Evolutionary conservation across 1,284 basidiomycete species (phyloP).

Genomic region (Fomitiporia mediterranea): DNA sequence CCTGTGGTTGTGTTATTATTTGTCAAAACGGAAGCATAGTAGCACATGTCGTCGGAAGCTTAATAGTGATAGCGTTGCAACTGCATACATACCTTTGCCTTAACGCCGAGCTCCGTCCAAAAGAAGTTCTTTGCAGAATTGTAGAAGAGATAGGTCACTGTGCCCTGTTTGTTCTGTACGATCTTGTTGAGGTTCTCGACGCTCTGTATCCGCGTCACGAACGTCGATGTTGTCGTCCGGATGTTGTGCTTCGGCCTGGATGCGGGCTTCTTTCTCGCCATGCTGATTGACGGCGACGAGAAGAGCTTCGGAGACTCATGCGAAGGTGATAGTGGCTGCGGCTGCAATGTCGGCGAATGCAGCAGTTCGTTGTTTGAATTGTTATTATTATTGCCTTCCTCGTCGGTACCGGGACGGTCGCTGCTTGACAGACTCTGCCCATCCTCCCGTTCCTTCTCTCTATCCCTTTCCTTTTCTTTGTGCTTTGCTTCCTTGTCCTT

Average conservation of each 20-base stretch:
- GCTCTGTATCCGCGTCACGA: constrained; percentile 81
- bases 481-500: constrained; percentile 54
- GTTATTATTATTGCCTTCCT: too few relatives aligned
- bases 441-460: constrained; percentile 42
- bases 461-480: constrained; percentile 38
- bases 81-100: constrained; percentile 60
- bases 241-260: constrained; percentile 84
- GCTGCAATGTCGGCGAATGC: constrained; percentile 30
- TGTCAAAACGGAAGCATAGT: background rate
- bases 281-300: constrained; percentile 33
- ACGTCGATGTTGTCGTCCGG: constrained; percentile 82
- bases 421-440: constrained; percentile 73
- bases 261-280: constrained; percentile 57
- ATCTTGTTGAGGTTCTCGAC: constrained; percentile 72
- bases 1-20: constrained; percentile 41
- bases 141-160: constrained; percentile 79
- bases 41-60: too few relatives aligned
- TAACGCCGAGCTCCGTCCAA: constrained; percentile 78
- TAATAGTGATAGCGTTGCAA: constrained; percentile 1
- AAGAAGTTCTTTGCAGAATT: constrained; percentile 76
- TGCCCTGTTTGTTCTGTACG: constrained; percentile 76
- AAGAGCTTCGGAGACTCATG: constrained; percentile 41
- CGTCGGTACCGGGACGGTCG: constrained; percentile 48
- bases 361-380: constrained; percentile 39
- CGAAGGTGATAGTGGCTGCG: constrained; percentile 34